These are phyloP conservation scores for Arthrobotrys musiformis DNA, from an alignment of 2,329 filamentous ascomycete species.

Conservation along the genomic window DNA sequence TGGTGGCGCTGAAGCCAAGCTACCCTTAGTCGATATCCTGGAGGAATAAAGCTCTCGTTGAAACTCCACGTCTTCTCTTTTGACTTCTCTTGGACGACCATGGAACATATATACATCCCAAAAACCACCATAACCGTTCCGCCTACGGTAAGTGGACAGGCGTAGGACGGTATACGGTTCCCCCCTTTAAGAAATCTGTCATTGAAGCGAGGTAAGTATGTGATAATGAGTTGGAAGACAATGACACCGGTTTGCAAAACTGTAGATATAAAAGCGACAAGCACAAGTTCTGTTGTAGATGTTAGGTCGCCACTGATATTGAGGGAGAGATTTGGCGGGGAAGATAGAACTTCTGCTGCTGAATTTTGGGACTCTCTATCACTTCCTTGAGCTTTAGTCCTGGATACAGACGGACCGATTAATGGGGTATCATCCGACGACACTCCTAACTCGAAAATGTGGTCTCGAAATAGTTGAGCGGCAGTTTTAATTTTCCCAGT, in stretches of 20 bases:
- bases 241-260: slow-evolving; percentile 25
- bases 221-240: slow-evolving; percentile 20
- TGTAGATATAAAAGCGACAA: slow-evolving; percentile 1
- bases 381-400: no score
- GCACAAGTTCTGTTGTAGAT: background rate
- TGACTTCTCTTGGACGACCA: slow-evolving; percentile 61
- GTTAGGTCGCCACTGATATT: slow-evolving; percentile 9
- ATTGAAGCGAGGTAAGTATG: slow-evolving; percentile 23
- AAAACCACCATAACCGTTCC: slow-evolving; percentile 60
- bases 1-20: slow-evolving; percentile 57
- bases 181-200: slow-evolving; percentile 4
- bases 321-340: slow-evolving; percentile 27
- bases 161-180: slow-evolving; percentile 49
- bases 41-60: no score
- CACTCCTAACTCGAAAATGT: no score
- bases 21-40: slow-evolving; percentile 16
- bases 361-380: background rate
- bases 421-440: no score
- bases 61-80: slow-evolving; percentile 53
- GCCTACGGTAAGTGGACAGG: slow-evolving; percentile 58
- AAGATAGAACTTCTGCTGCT: no score
- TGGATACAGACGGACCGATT: no score
- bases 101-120: slow-evolving; percentile 61
- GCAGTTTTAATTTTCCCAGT: no score
- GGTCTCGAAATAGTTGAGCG: no score